Conservation (phyloP, 768 basidiomycete genomes). For the Boletus vinaceobasis region DNA sequence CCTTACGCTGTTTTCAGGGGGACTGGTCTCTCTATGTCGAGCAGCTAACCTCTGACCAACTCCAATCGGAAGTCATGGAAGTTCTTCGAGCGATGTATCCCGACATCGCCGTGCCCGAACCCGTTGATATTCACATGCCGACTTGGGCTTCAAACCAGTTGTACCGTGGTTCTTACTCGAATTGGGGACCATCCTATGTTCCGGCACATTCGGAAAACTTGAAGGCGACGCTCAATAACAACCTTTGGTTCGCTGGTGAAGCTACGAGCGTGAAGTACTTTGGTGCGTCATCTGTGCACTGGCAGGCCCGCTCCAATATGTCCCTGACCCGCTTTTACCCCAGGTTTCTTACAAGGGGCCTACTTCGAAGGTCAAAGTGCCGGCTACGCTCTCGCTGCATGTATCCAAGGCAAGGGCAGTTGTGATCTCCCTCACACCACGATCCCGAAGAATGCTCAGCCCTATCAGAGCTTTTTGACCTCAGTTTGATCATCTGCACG, state of each 20-base stretch:
- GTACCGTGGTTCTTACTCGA: slow-evolving; percentile 49
- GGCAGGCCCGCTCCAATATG: background rate
- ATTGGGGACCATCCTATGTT: slow-evolving; percentile 63
- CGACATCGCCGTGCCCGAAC: slow-evolving; percentile 48
- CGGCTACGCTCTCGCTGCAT: slow-evolving; percentile 38
- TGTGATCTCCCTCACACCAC: slow-evolving; percentile 25
- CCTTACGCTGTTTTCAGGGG: slow-evolving; percentile 37
- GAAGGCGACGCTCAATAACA: slow-evolving; percentile 46
- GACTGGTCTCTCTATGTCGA: slow-evolving; percentile 60
- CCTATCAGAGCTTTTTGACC: slow-evolving; percentile 25
- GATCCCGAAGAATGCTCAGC: slow-evolving; percentile 29
- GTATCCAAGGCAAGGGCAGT: slow-evolving; percentile 32
- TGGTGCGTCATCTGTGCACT: slow-evolving; percentile 38
- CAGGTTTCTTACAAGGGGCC: slow-evolving; percentile 56
- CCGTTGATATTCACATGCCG: slow-evolving; percentile 52
- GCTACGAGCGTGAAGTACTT: slow-evolving; percentile 56
- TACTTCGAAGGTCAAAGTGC: slow-evolving; percentile 50
- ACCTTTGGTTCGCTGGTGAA: slow-evolving; percentile 63
- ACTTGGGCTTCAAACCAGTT: slow-evolving; percentile 54
- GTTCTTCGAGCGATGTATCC: slow-evolving; percentile 60
- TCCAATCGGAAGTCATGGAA: slow-evolving; percentile 49
- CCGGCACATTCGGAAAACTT: slow-evolving; percentile 51
- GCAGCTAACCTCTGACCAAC: slow-evolving; percentile 42
- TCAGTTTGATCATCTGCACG: background rate
- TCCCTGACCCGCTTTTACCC: background rate